Base-by-base conservation (phyloP, 371 early-diverging fungal species). In the Funneliformis caledonium region DNA sequence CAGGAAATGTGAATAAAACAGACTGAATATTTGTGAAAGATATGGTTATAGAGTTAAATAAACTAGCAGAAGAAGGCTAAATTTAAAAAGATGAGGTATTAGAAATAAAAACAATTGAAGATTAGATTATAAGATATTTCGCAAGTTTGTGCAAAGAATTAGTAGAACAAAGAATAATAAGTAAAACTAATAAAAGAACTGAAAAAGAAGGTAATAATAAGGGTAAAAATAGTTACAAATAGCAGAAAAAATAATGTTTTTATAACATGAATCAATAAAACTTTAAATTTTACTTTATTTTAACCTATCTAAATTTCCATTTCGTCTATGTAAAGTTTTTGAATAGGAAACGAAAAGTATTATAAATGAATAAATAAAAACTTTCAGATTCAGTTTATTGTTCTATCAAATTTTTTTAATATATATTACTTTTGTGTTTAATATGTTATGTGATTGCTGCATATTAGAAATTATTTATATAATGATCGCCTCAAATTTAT, bases 1-100 rank as follows among this genome's bases (percentile, higher is more conserved):
- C 14, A 12, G 68, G 16, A 68, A 68, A 68, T 68, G 33, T 68
- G n/a, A 68, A 42, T 14, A 68, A 68, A 68, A 68, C 68, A 37
- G 68, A 68, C 42, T 2, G 68, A 42, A 68, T 68, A 42, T 68
- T 42, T 16, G 68, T 42, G 37, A 68, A 68, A 68, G 45, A 68
- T 68, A 68, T 68, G 68, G 42, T 68, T 2, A 42, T 22, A 42
- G 45, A 68, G 42, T 12, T 68, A 42, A 8, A 64, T 42, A 67
- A 68, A 64, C 4, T 64, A 64, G 26, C 0, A 10, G 64, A 64
- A 64, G 7, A 6, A n/a, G 33, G 64, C 4, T 33, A 64, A 64
- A 64, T 64, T 22, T 22, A 64, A 64, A 10, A 64, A 22, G 26
- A 26, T 2, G 0, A 64, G 7, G 68, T 68, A 68, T 12, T 45